Evolutionary conservation across 345 rosid species (phyloP).

Genomic region (Schrenkiella parvula): DNA sequence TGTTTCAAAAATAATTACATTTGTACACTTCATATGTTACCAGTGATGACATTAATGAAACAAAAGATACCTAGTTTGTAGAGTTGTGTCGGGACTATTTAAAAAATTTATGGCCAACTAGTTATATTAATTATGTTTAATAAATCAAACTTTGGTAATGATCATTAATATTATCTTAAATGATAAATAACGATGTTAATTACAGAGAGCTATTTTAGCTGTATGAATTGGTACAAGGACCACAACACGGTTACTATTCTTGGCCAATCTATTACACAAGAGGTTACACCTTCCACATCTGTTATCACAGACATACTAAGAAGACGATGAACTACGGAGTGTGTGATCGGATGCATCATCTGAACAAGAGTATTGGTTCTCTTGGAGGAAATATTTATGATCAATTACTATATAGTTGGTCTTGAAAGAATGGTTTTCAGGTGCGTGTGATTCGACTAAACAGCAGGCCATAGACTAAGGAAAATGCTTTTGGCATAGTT

Average conservation of each 20-base stretch:
- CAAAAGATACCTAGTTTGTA: not conserved
- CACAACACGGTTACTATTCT: not conserved
- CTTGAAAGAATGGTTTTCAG: not conserved
- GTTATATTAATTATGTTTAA: no score
- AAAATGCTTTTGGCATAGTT: not conserved
- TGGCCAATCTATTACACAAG: not conserved
- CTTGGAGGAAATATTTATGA: not conserved
- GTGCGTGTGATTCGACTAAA: not conserved
- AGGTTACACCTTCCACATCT: not conserved
- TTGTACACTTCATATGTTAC: not conserved
- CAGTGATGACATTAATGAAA: not conserved
- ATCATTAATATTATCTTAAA: no score
- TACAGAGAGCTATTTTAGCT: not conserved
- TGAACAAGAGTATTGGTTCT: not conserved
- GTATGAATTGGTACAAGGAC: not conserved
- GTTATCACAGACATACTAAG: no score
- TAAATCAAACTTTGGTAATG: no score
- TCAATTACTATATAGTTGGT: not conserved
- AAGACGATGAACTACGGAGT: not conserved
- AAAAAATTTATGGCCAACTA: no score
- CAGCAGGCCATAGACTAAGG: not conserved
- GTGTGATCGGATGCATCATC: not conserved
- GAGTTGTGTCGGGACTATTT: not conserved
- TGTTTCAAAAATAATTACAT: not conserved
- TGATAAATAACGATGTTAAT: not conserved